Conservation (phyloP, 352 stramenopile species). For the Phytophthora lateralis region DNA sequence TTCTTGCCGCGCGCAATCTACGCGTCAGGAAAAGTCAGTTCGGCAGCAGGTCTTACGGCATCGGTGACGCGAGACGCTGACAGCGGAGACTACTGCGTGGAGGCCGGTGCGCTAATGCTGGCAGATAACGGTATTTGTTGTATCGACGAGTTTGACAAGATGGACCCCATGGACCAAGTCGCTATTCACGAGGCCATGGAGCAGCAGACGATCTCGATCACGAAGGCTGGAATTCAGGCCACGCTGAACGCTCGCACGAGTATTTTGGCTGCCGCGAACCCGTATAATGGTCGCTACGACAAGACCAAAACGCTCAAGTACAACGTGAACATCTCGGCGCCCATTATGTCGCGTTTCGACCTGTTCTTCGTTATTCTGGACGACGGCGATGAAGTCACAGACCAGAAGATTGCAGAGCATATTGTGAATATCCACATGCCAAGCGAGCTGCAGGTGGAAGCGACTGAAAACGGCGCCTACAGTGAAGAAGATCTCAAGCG, state of each 20-base stretch:
- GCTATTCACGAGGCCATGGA: slow-evolving; percentile 99
- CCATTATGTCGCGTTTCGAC: slow-evolving; percentile 99
- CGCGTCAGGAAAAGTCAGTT: slow-evolving; percentile 98
- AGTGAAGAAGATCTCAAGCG: slow-evolving; percentile 91
- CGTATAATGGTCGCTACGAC: slow-evolving; percentile 95
- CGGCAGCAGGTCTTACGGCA: slow-evolving; percentile 97
- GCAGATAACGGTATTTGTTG: slow-evolving; percentile 99
- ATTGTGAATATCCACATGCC: slow-evolving; percentile 97
- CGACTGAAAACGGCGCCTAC: slow-evolving; percentile 45
- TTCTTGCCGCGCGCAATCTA: slow-evolving; percentile 97
- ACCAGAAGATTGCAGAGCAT: slow-evolving; percentile 96
- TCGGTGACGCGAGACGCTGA: slow-evolving; percentile 95
- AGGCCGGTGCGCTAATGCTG: slow-evolving; percentile 97
- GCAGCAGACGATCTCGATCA: slow-evolving; percentile 99
- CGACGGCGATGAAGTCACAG: slow-evolving; percentile 95
- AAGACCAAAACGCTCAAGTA: slow-evolving; percentile 91
- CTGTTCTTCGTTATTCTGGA: slow-evolving; percentile 99
- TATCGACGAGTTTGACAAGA: slow-evolving; percentile 99
- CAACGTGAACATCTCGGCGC: slow-evolving; percentile 92
- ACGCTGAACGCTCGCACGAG: slow-evolving; percentile 99
- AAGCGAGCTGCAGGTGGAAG: slow-evolving; percentile 48
- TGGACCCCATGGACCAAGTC: slow-evolving; percentile 97
- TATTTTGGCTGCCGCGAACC: slow-evolving; percentile 99
- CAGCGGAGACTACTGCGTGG: slow-evolving; percentile 92
- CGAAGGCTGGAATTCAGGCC: slow-evolving; percentile 99